Evolutionary conservation across 805 yeast species (phyloP).

Genomic region (Candida tallmaniae): DNA sequence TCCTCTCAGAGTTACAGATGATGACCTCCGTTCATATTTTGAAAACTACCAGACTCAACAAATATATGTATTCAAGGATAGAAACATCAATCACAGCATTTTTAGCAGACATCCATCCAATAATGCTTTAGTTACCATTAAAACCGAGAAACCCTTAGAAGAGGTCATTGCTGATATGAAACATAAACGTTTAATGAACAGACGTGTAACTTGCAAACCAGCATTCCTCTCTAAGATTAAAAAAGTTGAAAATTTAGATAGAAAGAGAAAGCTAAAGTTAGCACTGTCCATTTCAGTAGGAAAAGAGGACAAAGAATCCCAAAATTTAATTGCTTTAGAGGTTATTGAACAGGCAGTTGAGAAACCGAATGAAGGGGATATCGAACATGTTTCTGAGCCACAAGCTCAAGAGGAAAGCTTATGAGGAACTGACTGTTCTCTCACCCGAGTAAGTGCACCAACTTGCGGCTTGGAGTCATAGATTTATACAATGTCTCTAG

Average conservation of each 20-base stretch:
- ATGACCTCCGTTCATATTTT: conserved; percentile 42
- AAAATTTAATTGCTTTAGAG: not conserved
- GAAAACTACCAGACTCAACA: conserved; percentile 42
- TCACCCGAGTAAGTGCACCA: not conserved
- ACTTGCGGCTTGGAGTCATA: not conserved
- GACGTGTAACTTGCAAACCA: conserved; percentile 30
- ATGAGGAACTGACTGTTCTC: no score
- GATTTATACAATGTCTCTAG: no score
- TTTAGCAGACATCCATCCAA: conserved; percentile 20
- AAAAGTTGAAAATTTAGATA: conserved; percentile 35
- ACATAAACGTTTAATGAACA: conserved; percentile 27
- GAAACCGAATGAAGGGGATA: not conserved
- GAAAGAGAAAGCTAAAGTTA: no score
- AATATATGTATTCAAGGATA: conserved; percentile 42
- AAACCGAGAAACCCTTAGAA: conserved; percentile 36
- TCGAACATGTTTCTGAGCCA: not conserved
- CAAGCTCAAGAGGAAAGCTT: no score
- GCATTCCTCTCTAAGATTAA: conserved; percentile 41
- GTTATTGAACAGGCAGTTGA: not conserved
- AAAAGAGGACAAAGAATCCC: no score
- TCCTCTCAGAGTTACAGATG: conserved; percentile 37
- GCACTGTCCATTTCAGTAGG: no score
- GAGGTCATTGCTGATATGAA: conserved; percentile 40
- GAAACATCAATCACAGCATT: conserved; percentile 18
- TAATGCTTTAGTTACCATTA: conserved; percentile 42